Base-by-base conservation (phyloP, 495 filamentous ascomycete species). In the Geopyxis carbonaria region DNA sequence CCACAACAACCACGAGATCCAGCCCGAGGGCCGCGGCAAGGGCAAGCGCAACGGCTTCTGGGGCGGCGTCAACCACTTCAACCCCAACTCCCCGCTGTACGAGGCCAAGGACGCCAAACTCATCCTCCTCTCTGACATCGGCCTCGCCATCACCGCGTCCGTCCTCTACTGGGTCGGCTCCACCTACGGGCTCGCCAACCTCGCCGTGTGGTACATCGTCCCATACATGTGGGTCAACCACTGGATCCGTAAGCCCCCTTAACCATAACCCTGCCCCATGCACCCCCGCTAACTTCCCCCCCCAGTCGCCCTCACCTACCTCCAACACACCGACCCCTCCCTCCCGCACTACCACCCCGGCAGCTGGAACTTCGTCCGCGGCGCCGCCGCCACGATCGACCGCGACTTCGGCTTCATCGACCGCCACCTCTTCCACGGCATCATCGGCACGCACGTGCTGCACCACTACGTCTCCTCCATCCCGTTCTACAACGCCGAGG, bases 191-290 rank as follows among this genome's bases (percentile, higher is more conserved):
- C 85, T 74, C 70, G 53, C 66, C 46, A 93, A 91, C 61, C 62
- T 95, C 53, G 61, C 78, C 19, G 77, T 97, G 28, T 94, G 89
- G 86, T 97, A 95, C 60, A 73, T 80, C 53, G 51, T 89, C 40
- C 89, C 89, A 6, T 97, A 94, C 59, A 64, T 95, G 46, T 94
- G 87, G 87, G 89, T 95, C 19, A 91, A 97, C 70, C 86, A 95
- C 73, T 97, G 89, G 78, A 71, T 83, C 39, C 72, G 73, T 76
- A 69, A 63, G 73, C 64, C 31, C 8, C n/a, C n/a, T n/a, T n/a
- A n/a, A n/a, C n/a, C n/a, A n/a, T n/a, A n/a, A n/a, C n/a, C n/a
- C n/a, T n/a, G n/a, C n/a, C n/a, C n/a, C n/a, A n/a, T n/a, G n/a
- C n/a, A n/a, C n/a, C n/a, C n/a, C n/a, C n/a, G n/a, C n/a, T n/a